Base-by-base conservation (phyloP, 352 stramenopile species). In the Phytophthora agathidicida region DNA sequence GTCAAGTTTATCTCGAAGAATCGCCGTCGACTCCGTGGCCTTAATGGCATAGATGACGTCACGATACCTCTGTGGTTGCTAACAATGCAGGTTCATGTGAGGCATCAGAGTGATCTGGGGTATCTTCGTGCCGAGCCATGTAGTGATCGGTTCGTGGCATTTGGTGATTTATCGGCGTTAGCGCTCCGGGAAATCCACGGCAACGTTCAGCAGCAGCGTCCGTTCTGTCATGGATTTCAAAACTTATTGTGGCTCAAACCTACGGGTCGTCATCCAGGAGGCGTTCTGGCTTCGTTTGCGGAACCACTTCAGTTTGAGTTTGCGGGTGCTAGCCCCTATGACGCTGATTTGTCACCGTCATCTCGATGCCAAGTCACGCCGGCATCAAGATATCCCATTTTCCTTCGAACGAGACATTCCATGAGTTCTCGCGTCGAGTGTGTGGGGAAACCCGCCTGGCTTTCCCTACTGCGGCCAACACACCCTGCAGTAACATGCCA, bases 41-140 rank as follows among this genome's bases (percentile, higher is more conserved):
- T 86, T 5, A 73, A 67, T 8, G 61, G 53, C 0, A 54, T 87
- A 7, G 81, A 91, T 35, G 79, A 91, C 44, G 73, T 88, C 38
- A 81, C 74, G 1, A 52, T 91, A 14, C 68, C 70, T 7, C 39
- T 86, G 10, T 91, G 81, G 79, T 51, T 89, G 44, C 47, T 83
- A 3, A 65, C 50, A 3, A 66, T 83, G 4, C 68, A 87, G 39
- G 76, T 89, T 0, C 66, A 71, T 10, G 53, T 73, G 1, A 26
- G 62, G n/a, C 69, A 83, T 35, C 39, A 69, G 1, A 10, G 31
- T 17, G 32, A 60, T 8, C 70, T 88, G 13, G 24, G 38, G 2
- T 74, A 82, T 23, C 27, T 85, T 1, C 61, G 62, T 8, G 55
- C 59, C 4, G 23, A 26, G 0, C 19, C 53, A 10, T 90, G 80